Evolutionary conservation across 495 filamentous ascomycete species (phyloP), one percentile per base, ranked within the genome.

Genomic region (Talaromyces stipitatus): DNA sequence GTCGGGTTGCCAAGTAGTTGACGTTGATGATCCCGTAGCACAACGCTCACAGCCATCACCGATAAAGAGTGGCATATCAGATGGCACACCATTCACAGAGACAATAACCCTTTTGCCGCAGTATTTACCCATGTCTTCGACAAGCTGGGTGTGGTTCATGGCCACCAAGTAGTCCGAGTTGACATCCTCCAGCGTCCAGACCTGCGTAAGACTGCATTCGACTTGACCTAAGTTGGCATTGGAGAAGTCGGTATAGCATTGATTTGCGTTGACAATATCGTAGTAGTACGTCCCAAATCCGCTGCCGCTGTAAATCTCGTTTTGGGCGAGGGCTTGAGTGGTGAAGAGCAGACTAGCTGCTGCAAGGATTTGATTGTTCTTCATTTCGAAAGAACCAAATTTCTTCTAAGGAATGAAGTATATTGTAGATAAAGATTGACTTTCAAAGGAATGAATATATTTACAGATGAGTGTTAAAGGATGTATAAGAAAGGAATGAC

Each of bases 271-370:
- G 20, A 33, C 53, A 24, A 62, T 33, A 23, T 62, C 60, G 46
- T 62, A 59, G 47, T 62, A 62, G 36, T 62, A 62, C 24, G 57
- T 62, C 6, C 57, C 57, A 14, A 59, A 62, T 16, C 60, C 60
- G 14, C 29, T 55, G 33, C 54, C 54, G 20, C 54, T 45, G 38
- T 26, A 46, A 23, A 46, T 45, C 12, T 32, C 29, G 30, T 32
- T 12, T 24, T 54, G 28, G n/a, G 24, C 54, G 14, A 38, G 23
- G 14, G 36, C 54, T 18, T 12, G 12, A 4, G 23, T 26, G 54
- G n/a, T 22, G 7, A 55, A 41, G 22, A 55, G 38, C 18, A 26
- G 29, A 28, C 29, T 36, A 18, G 54, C 54, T 43, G 54, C 36
- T 16, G 54, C 33, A 12, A 33, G 16, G 24, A 45, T 45, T 18